Evolutionary conservation across 1,284 basidiomycete genomes (phyloP), one percentile per base, ranked within the genome.

Genomic region (Takashimella koratensis): DNA sequence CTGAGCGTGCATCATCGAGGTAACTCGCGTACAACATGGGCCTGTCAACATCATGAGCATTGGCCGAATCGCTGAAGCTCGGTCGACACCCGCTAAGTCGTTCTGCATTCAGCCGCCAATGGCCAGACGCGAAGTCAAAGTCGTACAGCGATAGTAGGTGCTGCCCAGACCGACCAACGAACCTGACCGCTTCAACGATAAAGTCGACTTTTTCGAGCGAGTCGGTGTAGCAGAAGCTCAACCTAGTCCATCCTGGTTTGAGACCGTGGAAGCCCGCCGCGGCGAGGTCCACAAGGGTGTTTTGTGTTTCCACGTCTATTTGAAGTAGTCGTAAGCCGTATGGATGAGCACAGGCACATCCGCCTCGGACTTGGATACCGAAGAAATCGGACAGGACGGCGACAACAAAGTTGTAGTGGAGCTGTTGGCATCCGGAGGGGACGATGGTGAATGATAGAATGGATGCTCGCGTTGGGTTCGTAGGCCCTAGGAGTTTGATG

Each of bases 381-480:
- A 53, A 57, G 3, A 57, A 45, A 24, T 57, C 55, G 45, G 50
- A 50, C 22, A 57, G 55, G 2, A 57, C 45, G 0, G 51, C 55
- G 22, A 52, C 51, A 19, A 57, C 48, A 30, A 50, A 51, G 51
- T 57, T 57, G 51, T 50, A 36, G 45, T 57, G 55, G 2, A 55
- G 45, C n/a, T 13, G 39, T 16, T 26, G 23, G 48, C 41, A 27
- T 2, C 12, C n/a, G 0, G 36, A 25, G 6, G 27, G 26, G 22
- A 22, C 39, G 19, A 57, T 19, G n/a, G 45, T 22, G 27, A 57
- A 50, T 4, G 47, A 47, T 2, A 52, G 21, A 25, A 49, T 57
- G 6, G 44, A 22, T 19, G 45, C 20, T 22, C 51, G 51, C 8
- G 46, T 26, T 5, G 51, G 44, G 2, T 47, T n/a, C 0, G 44